Base-by-base conservation (phyloP, 2,329 filamentous ascomycete genomes). In the Neonectria sp. region DNA sequence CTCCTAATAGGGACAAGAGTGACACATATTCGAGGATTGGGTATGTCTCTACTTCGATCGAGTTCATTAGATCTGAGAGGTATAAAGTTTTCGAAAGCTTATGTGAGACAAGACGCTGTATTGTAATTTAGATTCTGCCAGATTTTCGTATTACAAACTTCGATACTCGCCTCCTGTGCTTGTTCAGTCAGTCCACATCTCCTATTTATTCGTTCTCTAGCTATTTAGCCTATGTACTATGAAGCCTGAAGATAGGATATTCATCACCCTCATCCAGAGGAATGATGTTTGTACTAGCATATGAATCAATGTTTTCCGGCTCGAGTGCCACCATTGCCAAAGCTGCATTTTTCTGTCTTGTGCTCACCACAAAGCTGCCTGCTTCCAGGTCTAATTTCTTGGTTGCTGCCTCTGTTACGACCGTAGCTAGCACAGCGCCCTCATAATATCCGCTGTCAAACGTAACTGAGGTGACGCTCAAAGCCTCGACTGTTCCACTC, bases 291-390 rank as follows among this genome's bases (percentile, higher is more conserved):
- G 73, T 75, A 4, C 75, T 76, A 1, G 73, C 78, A 35, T 78
- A 80, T 1, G 78, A 80, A 60, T 80, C 78, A 11, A 77, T 75
- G 3, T 75, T 76, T 70, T 80, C 78, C 0, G 78, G 78, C 71
- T 80, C 78, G 13, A 80, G 60, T 0, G 73, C 76, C 11, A 73
- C 68, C 11, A 80, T 71, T 0, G 78, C 77, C 1, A 78, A 58
- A 0, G 65, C 78, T 0, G 78, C 77, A 15, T 79, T 80, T 68
- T 76, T 78, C 58, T 80, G 78, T 24, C 73, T 72, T 3, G 78
- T 79, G 68, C 76, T 79, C 0, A 80, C 71, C 29, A 73, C 70
- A 57, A 78, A 80, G 11, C 77, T 77, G 1, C 78, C 78, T 0
- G 71, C 70, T 0, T 77, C 77, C 0, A 80, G 35, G 1, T 57